phyloP scores from a whole-genome alignment of 441 rosid species.

The Adansonia madagascariensis region DNA sequence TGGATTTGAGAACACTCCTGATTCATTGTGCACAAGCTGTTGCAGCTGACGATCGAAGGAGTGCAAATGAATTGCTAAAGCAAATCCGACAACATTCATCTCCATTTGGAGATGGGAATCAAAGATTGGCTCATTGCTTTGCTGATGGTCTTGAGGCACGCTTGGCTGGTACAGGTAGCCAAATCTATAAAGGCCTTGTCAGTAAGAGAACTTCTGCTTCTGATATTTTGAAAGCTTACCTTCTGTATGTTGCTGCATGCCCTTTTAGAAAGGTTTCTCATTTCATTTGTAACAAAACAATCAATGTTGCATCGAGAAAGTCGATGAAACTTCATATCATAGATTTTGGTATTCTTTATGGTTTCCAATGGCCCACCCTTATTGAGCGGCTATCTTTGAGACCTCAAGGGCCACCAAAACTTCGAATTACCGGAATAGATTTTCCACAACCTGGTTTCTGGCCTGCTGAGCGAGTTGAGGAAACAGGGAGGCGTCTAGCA shows the following conservation, averaged over 20 bases:
- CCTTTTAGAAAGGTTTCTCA: conserved; percentile 66
- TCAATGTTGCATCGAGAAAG: conserved; percentile 36
- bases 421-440: conserved; percentile 71
- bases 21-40: conserved; percentile 66
- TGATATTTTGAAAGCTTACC: conserved; percentile 59
- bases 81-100: conserved; percentile 62
- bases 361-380: conserved; percentile 73
- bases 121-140: conserved; percentile 63
- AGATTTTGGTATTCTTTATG: conserved; percentile 73
- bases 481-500: conserved; percentile 65
- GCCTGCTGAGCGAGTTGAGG: conserved; percentile 66
- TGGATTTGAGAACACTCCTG: conserved; percentile 60
- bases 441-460: conserved; percentile 73
- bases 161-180: conserved; percentile 65
- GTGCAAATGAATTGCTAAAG: conserved; percentile 49
- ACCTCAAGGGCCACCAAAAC: conserved; percentile 46
- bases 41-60: conserved; percentile 55
- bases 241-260: conserved; percentile 59
- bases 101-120: conserved; percentile 73
- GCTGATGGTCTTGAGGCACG: conserved; percentile 67
- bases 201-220: conserved; percentile 57
- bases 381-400: conserved; percentile 49
- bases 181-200: conserved; percentile 60
- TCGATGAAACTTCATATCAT: conserved; percentile 54
- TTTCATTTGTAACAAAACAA: conserved; percentile 44